Percentiles rank a stretch among this genome's conserved stretches.
phyloP scores from a whole-genome alignment of 768 basidiomycete genomes.

The Tylopilus cervinicoccineus region DNA sequence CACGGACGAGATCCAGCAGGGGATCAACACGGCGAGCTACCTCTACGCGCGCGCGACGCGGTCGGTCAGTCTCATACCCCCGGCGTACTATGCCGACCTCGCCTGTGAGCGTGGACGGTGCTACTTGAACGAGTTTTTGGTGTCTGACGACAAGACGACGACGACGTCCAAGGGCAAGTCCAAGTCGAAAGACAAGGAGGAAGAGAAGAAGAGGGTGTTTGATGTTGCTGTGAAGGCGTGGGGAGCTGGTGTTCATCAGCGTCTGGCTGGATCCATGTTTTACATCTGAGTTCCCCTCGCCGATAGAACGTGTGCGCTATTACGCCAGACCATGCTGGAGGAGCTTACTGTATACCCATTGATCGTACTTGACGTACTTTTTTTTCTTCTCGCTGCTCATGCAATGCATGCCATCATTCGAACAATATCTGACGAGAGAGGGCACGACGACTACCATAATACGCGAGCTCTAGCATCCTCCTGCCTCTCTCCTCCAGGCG shows the following conservation, averaged over 20 bases:
- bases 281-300: slow-evolving; percentile 48
- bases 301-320: neutral
- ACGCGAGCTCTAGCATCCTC: slow-evolving; percentile 17
- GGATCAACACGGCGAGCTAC: slow-evolving; percentile 66
- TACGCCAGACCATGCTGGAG: neutral
- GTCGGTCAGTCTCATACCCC: slow-evolving; percentile 75
- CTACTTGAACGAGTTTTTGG: slow-evolving; percentile 72
- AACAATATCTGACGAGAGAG: no score
- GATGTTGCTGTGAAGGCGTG: slow-evolving; percentile 33
- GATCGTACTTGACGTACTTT: neutral
- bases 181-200: slow-evolving; percentile 26
- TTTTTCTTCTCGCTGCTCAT: neutral
- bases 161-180: slow-evolving; percentile 33
- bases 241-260: slow-evolving; percentile 54
- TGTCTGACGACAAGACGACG: slow-evolving; percentile 47
- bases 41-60: slow-evolving; percentile 81
- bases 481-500: slow-evolving; percentile 39
- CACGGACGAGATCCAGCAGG: slow-evolving; percentile 71
- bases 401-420: neutral
- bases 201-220: slow-evolving; percentile 21
- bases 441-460: neutral
- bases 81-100: slow-evolving; percentile 79
- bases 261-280: slow-evolving; percentile 67
- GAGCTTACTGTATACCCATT: neutral
- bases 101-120: slow-evolving; percentile 78